A percentile compares a stretch with the other conserved stretches of the same genome.
phyloP scores from a whole-genome alignment of 805 yeast genomes.

The Metschnikowia cubensis region DNA sequence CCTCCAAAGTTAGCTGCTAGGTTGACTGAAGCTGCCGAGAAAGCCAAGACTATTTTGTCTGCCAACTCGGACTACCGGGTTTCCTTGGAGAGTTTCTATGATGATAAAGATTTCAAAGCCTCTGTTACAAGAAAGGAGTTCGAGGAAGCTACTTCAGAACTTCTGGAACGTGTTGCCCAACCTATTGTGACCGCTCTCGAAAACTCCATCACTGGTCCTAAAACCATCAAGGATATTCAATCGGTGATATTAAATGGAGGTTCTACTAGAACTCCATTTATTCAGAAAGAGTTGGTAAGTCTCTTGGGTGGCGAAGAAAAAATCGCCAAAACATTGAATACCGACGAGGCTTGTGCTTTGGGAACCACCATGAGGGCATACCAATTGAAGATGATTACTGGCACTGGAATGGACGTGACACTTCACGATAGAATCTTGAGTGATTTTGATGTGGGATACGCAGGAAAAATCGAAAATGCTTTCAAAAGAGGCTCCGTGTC shows the following conservation, averaged over 20 bases:
- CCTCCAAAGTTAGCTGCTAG: conserved; percentile 61
- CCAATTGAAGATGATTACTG: conserved; percentile 55
- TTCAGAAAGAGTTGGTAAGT: conserved; percentile 56
- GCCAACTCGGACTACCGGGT: conserved; percentile 81
- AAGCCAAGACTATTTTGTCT: conserved; percentile 80
- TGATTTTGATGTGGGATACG: conserved; percentile 40
- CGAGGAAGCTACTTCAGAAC: conserved; percentile 51
- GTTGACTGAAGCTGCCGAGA: conserved; percentile 79
- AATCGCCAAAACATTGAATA: conserved; percentile 81
- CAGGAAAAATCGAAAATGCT: conserved; percentile 26
- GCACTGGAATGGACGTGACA: conserved; percentile 47
- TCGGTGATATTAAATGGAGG: conserved; percentile 89
- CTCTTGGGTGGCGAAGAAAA: conserved; percentile 52
- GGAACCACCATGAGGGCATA: conserved; percentile 89
- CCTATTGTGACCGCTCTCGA: conserved; percentile 56
- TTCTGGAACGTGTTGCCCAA: conserved; percentile 41
- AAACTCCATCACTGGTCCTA: conserved; percentile 25
- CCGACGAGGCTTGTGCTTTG: conserved; percentile 90
- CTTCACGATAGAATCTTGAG: conserved; percentile 54
- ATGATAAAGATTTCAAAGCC: conserved; percentile 71
- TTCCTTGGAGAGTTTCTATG: conserved; percentile 67
- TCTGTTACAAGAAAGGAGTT: conserved; percentile 74
- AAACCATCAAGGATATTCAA: conserved; percentile 34
- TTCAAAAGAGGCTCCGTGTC: conserved; percentile 47
- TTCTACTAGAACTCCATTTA: conserved; percentile 82